Percentiles rank a stretch among this genome's conserved stretches.
phyloP scores from a whole-genome alignment of 495 filamentous ascomycete genomes.

The Lepraria neglecta region DNA sequence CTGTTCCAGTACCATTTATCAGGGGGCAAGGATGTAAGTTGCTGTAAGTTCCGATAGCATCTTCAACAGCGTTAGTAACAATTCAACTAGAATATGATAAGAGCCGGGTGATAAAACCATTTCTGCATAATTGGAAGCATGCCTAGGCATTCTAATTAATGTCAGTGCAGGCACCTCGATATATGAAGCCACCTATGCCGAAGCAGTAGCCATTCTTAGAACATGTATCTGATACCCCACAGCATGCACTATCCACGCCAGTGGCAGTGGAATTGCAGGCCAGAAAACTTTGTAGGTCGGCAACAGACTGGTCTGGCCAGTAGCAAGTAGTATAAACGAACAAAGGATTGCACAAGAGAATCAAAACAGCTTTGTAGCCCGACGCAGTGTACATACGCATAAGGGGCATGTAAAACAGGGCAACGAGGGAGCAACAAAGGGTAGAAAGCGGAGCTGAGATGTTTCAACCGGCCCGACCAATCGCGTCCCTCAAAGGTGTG shows the following conservation, averaged over 20 bases:
- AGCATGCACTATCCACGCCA: constrained; percentile 12
- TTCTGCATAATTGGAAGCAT: constrained; percentile 2
- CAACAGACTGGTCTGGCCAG: background rate
- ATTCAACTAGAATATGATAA: background rate
- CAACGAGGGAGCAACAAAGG: too few relatives aligned
- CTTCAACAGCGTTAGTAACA: background rate
- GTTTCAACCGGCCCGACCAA: too few relatives aligned
- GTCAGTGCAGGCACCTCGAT: constrained; percentile 19
- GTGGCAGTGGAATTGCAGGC: background rate
- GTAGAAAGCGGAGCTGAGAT: too few relatives aligned
- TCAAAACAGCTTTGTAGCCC: too few relatives aligned
- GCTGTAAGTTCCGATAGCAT: constrained; percentile 4
- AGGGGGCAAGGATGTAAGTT: constrained; percentile 1
- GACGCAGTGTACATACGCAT: too few relatives aligned
- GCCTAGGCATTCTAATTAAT: constrained; percentile 3
- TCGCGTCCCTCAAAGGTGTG: too few relatives aligned
- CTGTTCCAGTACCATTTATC: background rate
- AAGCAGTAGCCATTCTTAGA: constrained; percentile 7
- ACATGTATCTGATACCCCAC: background rate
- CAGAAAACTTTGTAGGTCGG: background rate
- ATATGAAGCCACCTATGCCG: background rate
- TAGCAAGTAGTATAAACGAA: background rate
- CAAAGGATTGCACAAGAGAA: too few relatives aligned
- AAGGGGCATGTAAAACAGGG: too few relatives aligned
- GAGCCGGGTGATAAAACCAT: background rate